phyloP scores from a whole-genome alignment of 345 rosid species.

The Euphorbia pulcherrima region DNA sequence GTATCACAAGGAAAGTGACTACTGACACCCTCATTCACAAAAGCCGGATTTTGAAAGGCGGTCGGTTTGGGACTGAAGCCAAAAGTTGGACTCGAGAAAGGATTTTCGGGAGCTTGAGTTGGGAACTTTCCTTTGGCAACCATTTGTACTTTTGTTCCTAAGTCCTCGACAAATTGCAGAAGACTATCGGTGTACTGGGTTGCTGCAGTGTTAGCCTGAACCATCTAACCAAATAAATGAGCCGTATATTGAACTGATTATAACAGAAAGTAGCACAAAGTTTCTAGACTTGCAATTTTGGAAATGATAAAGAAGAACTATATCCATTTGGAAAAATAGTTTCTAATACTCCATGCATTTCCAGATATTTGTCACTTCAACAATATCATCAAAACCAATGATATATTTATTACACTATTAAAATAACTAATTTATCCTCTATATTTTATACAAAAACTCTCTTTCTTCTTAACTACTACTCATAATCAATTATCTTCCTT shows the following conservation, averaged over 20 bases:
- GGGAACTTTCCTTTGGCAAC: conserved; percentile 13
- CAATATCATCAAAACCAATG: too few species aligned
- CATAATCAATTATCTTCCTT: too few species aligned
- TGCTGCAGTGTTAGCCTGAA: conserved; percentile 12
- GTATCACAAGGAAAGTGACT: conserved; percentile 4
- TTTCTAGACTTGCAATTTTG: not conserved
- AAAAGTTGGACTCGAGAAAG: conserved; percentile 4
- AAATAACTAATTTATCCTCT: too few species aligned
- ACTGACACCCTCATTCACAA: not conserved
- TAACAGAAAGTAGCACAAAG: not conserved
- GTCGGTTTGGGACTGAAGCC: not conserved
- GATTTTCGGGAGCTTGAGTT: conserved; percentile 6
- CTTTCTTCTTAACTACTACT: too few species aligned
- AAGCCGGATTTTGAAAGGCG: conserved; percentile 1
- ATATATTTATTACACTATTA: too few species aligned
- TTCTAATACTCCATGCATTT: too few species aligned
- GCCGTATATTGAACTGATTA: not conserved
- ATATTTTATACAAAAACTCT: too few species aligned
- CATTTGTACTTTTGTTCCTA: conserved; percentile 24
- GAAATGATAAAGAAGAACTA: not conserved
- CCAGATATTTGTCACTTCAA: too few species aligned
- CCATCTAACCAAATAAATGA: not conserved
- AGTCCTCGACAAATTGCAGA: conserved; percentile 11
- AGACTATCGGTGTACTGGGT: conserved; percentile 16
- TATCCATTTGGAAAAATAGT: not conserved